Percentiles rank a stretch among this genome's conserved stretches.
Conservation (phyloP, 768 basidiomycete genomes). For the Leccinum imitatum region DNA sequence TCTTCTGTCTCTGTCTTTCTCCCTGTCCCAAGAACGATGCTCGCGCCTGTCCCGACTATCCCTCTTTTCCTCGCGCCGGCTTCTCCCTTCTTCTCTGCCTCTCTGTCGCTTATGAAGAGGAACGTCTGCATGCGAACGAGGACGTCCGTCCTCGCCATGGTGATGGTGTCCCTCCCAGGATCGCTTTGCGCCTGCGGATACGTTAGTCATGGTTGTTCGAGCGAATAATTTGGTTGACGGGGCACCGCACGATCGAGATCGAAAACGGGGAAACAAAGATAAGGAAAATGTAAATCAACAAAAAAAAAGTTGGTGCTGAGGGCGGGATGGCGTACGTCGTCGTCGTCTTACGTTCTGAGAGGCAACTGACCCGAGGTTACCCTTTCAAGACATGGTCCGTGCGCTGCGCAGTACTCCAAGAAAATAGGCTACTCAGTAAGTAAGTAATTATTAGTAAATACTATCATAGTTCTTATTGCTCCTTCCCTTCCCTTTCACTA, state of each 20-base stretch:
- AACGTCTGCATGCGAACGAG: slow-evolving; percentile 11
- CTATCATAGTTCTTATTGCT: neutral
- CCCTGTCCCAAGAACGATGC: slow-evolving; percentile 37
- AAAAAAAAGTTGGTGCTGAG: neutral
- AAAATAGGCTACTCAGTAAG: too few relatives aligned
- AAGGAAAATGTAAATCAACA: neutral
- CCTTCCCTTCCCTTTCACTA: neutral
- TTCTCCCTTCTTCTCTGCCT: slow-evolving; percentile 52
- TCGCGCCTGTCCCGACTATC: slow-evolving; percentile 38
- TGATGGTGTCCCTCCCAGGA: slow-evolving; percentile 58
- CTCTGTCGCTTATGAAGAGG: slow-evolving; percentile 51
- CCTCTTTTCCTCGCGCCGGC: slow-evolving; percentile 67
- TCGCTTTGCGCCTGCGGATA: slow-evolving; percentile 82
- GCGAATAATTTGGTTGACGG: slow-evolving; percentile 59
- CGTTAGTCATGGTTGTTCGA: slow-evolving; percentile 66
- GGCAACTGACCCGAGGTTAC: neutral
- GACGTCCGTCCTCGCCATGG: slow-evolving; percentile 35
- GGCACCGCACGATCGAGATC: slow-evolving; percentile 72
- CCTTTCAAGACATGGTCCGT: slow-evolving; percentile 19
- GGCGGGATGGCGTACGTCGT: neutral
- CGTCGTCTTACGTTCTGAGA: neutral
- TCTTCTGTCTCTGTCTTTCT: slow-evolving; percentile 33
- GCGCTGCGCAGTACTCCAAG: neutral
- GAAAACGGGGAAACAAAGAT: slow-evolving; percentile 8
- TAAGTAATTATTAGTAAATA: too few relatives aligned